phyloP scores from a whole-genome alignment of 768 basidiomycete genomes.

The Amanita muscaria region DNA sequence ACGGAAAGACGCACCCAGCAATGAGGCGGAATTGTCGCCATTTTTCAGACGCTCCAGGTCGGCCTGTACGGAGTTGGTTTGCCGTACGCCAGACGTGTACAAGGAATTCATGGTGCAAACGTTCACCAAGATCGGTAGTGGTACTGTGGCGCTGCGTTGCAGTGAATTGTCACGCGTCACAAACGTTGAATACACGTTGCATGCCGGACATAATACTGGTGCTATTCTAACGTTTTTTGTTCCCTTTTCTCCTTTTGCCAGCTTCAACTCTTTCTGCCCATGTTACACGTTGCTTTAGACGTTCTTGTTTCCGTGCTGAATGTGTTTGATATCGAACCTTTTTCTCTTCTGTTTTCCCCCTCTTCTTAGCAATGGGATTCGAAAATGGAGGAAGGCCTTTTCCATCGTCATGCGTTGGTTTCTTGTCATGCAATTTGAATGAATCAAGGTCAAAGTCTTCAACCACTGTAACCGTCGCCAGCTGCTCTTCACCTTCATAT shows the following conservation, averaged over 20 bases:
- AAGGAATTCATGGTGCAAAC: slow-evolving; percentile 85
- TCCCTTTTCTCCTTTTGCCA: neutral
- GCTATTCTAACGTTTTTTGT: neutral
- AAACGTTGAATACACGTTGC: no score
- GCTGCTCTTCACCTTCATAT: slow-evolving; percentile 75
- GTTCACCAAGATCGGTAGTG: no score
- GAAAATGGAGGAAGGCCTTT: neutral
- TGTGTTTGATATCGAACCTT: slow-evolving; percentile 16
- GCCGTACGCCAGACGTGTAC: slow-evolving; percentile 88
- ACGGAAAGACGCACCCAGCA: slow-evolving; percentile 51
- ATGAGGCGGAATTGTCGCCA: slow-evolving; percentile 72
- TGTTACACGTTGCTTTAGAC: slow-evolving; percentile 12
- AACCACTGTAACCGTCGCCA: slow-evolving; percentile 85
- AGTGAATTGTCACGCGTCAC: neutral
- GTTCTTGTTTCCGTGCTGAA: slow-evolving; percentile 10
- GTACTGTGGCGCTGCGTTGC: no score
- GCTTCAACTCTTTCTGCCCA: slow-evolving; percentile 14
- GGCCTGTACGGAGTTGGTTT: slow-evolving; percentile 79
- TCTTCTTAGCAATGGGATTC: neutral
- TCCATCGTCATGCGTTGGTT: neutral
- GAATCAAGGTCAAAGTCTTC: slow-evolving; percentile 79
- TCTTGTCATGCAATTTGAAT: neutral
- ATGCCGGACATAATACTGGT: no score
- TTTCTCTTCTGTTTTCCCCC: slow-evolving; percentile 11
- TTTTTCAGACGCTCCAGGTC: slow-evolving; percentile 78